These are phyloP conservation scores for Backusella tuberculispora DNA, from an alignment of 192 early-diverging fungal genomes.

Conservation along the genomic window DNA sequence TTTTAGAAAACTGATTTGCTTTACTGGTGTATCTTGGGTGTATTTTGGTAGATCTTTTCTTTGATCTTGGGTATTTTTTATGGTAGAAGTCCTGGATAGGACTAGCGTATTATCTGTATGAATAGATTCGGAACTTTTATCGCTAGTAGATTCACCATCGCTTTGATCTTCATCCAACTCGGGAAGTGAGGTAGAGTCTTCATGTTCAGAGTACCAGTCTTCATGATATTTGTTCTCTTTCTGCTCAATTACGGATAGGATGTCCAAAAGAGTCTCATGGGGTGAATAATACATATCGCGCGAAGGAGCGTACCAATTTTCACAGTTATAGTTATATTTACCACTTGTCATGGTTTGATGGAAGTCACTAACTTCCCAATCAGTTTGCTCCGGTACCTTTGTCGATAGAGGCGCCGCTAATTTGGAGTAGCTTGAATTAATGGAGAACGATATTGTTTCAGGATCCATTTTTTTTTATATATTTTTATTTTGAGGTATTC, in stretches of 20 bases:
- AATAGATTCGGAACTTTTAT: background rate
- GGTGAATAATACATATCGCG: background rate
- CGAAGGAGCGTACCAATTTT: background rate
- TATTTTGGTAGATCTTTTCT: background rate
- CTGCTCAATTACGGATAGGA: background rate
- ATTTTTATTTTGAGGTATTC: background rate
- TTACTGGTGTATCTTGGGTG: background rate
- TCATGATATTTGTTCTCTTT: background rate
- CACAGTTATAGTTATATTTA: background rate
- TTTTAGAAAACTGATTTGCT: background rate
- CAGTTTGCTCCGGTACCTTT: conserved; percentile 7
- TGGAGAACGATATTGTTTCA: background rate
- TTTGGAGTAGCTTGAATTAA: background rate
- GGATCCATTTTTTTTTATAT: background rate
- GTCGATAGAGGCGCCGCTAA: background rate
- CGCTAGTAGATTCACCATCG: background rate
- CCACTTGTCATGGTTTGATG: background rate
- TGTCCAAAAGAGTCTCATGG: background rate
- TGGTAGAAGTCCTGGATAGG: background rate
- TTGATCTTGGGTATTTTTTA: background rate
- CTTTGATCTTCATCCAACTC: background rate
- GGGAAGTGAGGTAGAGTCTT: background rate
- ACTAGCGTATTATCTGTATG: background rate
- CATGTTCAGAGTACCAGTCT: background rate
- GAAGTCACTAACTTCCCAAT: background rate